These are phyloP conservation scores for Teratosphaeria gauchensis DNA, from an alignment of 2,329 filamentous ascomycete species.

Conservation along the genomic window DNA sequence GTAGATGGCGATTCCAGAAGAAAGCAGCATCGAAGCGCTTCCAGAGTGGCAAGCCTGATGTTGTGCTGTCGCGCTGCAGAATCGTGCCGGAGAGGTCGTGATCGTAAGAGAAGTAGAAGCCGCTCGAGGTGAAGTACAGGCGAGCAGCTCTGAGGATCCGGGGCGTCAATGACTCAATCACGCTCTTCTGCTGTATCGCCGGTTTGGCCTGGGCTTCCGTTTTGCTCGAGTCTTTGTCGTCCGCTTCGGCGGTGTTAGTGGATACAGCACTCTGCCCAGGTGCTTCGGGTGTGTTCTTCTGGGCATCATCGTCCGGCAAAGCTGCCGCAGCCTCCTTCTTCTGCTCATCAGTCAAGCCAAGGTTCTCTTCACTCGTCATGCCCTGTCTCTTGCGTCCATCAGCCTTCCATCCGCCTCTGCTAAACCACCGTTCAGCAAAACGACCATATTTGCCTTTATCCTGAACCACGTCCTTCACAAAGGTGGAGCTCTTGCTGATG, in stretches of 20 bases:
- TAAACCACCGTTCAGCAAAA: slow-evolving; percentile 89
- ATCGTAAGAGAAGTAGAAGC: slow-evolving; percentile 94
- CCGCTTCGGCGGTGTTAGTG: not conserved
- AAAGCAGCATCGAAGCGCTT: slow-evolving; percentile 61
- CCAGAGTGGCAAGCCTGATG: slow-evolving; percentile 52
- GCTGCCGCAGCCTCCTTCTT: slow-evolving; percentile 24
- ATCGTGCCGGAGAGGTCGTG: slow-evolving; percentile 72
- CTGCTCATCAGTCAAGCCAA: slow-evolving; percentile 23
- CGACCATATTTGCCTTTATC: slow-evolving; percentile 75
- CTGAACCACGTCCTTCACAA: slow-evolving; percentile 81
- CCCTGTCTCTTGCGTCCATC: slow-evolving; percentile 62
- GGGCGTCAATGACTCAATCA: slow-evolving; percentile 52
- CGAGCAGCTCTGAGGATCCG: slow-evolving; percentile 77
- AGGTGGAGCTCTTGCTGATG: slow-evolving; percentile 45
- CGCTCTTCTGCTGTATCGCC: slow-evolving; percentile 5
- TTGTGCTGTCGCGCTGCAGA: slow-evolving; percentile 30
- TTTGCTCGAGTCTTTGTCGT: not conserved
- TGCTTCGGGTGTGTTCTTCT: not conserved
- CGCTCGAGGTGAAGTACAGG: slow-evolving; percentile 70
- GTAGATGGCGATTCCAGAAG: slow-evolving; percentile 82
- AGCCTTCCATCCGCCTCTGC: slow-evolving; percentile 67
- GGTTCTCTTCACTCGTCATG: slow-evolving; percentile 44
- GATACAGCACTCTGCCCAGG: not conserved
- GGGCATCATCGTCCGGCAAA: slow-evolving; percentile 3
- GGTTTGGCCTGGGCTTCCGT: not conserved